phyloP scores from a whole-genome alignment of 148 eudicot species.

The Persicaria maculosa region DNA sequence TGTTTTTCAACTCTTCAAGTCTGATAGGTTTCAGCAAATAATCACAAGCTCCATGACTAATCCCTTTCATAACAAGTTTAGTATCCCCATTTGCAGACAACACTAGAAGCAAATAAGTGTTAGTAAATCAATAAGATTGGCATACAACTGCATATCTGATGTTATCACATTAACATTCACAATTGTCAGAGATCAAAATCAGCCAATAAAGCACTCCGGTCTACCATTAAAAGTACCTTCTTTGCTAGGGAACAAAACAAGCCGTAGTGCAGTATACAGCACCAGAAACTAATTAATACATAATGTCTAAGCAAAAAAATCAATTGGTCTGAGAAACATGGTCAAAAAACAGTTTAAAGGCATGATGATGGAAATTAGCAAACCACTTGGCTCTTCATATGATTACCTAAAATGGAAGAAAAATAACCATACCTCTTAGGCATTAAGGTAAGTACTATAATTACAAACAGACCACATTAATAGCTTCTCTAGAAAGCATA shows the following conservation, averaged over 20 bases:
- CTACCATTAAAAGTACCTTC: too few relatives aligned
- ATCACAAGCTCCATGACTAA: slow-evolving; percentile 83
- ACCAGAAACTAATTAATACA: too few relatives aligned
- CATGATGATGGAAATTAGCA: not conserved
- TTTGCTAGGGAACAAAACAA: too few relatives aligned
- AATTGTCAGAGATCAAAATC: not conserved
- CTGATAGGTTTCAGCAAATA: slow-evolving; percentile 90
- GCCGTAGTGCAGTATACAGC: too few relatives aligned
- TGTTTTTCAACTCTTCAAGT: slow-evolving; percentile 74
- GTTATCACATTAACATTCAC: too few relatives aligned
- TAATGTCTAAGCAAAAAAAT: too few relatives aligned
- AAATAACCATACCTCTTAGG: not conserved
- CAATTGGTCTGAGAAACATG: not conserved
- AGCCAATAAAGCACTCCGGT: not conserved
- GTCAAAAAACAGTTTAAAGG: not conserved
- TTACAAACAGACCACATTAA: not conserved
- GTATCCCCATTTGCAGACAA: slow-evolving; percentile 66
- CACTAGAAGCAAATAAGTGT: slow-evolving; percentile 35
- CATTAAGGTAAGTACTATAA: not conserved
- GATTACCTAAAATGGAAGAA: not conserved
- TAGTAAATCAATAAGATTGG: not conserved
- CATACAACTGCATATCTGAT: not conserved
- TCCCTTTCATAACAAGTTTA: slow-evolving; percentile 74
- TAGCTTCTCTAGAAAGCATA: not conserved
- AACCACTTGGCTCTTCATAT: not conserved